Conservation (phyloP, 345 rosid species). For the Eucalyptus erythrocorys region DNA sequence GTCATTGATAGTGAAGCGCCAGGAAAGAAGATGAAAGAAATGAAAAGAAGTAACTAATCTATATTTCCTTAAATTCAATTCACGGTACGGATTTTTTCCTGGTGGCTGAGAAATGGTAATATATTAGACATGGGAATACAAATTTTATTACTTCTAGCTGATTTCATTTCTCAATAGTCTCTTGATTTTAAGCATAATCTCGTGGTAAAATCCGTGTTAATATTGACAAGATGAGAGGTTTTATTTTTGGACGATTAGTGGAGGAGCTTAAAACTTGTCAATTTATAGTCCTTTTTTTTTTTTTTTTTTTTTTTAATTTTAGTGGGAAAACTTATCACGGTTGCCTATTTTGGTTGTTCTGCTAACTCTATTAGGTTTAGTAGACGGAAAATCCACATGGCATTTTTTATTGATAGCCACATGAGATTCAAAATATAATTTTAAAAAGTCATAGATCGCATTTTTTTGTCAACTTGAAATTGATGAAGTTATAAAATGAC, state of each 20-base stretch:
- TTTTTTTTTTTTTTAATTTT: neutral
- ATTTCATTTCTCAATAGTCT: neutral
- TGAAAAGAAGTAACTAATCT: neutral
- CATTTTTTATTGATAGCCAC: neutral
- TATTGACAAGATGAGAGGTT: neutral
- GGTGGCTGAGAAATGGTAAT: neutral
- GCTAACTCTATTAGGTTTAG: neutral
- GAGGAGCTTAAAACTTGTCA: neutral
- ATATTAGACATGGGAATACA: neutral
- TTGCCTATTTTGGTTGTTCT: neutral
- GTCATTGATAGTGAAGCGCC: neutral
- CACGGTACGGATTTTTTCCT: neutral
- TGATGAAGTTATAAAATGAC: neutral
- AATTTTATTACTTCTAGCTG: neutral
- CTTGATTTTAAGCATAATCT: neutral
- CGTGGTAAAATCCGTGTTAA: accelerated
- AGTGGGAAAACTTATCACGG: neutral
- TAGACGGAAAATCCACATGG: neutral
- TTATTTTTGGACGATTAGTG: neutral
- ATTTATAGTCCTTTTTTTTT: neutral
- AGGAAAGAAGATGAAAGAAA: neutral
- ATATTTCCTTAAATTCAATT: neutral
- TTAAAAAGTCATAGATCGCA: neutral
- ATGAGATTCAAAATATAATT: neutral
- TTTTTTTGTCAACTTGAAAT: neutral